These are phyloP conservation scores for Rhynchospora breviuscula DNA, from an alignment of 176 grass and related monocot species.

Conservation along the genomic window DNA sequence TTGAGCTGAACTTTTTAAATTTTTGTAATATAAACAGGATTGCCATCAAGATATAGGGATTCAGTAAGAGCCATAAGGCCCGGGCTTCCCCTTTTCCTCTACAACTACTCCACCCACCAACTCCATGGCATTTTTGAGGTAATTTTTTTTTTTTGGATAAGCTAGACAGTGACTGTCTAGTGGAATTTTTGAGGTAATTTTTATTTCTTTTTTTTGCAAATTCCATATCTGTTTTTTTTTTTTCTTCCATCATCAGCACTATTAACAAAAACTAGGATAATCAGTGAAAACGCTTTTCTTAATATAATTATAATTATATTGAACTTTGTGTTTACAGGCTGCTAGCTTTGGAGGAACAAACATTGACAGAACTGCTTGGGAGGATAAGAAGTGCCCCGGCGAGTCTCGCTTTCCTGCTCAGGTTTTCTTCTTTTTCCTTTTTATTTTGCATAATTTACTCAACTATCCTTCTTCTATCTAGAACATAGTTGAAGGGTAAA, in stretches of 20 bases:
- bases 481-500: neutral
- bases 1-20: slow-evolving; percentile 4
- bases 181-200: slow-evolving; percentile 86
- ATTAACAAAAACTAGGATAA: neutral
- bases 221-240: neutral
- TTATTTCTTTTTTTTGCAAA: neutral
- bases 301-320: neutral
- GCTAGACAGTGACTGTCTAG: too few species aligned
- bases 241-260: neutral
- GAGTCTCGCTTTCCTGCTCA: slow-evolving; percentile 97
- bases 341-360: slow-evolving; percentile 91
- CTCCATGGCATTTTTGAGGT: slow-evolving; percentile 99
- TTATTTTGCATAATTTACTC: neutral
- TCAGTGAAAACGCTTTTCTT: neutral
- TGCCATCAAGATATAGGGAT: slow-evolving; percentile 92
- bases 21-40: slow-evolving; percentile 20
- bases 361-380: slow-evolving; percentile 97
- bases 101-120: slow-evolving; percentile 99
- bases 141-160: neutral
- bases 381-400: slow-evolving; percentile 94
- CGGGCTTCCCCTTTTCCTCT: slow-evolving; percentile 92
- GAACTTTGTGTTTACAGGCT: slow-evolving; percentile 38
- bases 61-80: slow-evolving; percentile 87
- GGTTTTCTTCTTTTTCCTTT: slow-evolving; percentile 29
- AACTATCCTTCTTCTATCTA: neutral